Percentiles rank a stretch among this genome's conserved stretches.
These are phyloP conservation scores for Eucalyptus sp. DNA, from an alignment of 345 rosid species.

Conservation along the genomic window DNA sequence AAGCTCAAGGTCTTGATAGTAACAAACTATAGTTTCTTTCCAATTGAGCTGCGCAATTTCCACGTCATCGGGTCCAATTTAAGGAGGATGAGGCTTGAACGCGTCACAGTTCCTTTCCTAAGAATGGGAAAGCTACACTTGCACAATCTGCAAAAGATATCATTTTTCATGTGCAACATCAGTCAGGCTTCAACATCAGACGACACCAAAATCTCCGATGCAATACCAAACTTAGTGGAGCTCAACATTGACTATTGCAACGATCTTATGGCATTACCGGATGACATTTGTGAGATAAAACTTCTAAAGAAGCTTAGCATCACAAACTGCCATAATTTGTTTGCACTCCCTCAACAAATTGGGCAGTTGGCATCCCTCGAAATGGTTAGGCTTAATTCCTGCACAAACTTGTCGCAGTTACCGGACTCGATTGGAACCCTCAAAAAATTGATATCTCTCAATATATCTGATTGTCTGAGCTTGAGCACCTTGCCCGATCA, in stretches of 20 bases:
- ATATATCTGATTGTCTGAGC: conserved; percentile 30
- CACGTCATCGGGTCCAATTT: conserved; percentile 20
- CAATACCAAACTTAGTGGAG: conserved; percentile 35
- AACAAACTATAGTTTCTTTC: conserved; percentile 14
- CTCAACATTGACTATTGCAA: conserved; percentile 38
- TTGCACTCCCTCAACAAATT: conserved; percentile 20
- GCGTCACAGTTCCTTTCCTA: conserved; percentile 7
- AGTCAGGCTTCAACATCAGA: conserved; percentile 6
- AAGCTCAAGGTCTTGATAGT: conserved; percentile 33
- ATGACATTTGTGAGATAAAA: conserved; percentile 7
- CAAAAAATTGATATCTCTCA: conserved; percentile 10
- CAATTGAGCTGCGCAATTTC: conserved; percentile 18
- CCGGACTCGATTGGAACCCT: conserved; percentile 30
- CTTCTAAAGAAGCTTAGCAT: conserved; percentile 31
- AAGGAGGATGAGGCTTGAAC: conserved; percentile 47
- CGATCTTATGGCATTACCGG: conserved; percentile 23
- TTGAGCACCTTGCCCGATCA: conserved; percentile 23
- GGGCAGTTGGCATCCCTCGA: conserved; percentile 24
- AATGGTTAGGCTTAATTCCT: conserved; percentile 27
- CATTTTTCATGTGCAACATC: conserved; percentile 32
- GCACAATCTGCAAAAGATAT: conserved; percentile 18
- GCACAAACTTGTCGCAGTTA: conserved; percentile 21
- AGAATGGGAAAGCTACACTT: background rate
- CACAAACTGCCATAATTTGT: conserved; percentile 41
- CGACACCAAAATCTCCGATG: background rate